phyloP scores from a whole-genome alignment of 768 basidiomycete species.

The Coprinopsis strossmayeri region DNA sequence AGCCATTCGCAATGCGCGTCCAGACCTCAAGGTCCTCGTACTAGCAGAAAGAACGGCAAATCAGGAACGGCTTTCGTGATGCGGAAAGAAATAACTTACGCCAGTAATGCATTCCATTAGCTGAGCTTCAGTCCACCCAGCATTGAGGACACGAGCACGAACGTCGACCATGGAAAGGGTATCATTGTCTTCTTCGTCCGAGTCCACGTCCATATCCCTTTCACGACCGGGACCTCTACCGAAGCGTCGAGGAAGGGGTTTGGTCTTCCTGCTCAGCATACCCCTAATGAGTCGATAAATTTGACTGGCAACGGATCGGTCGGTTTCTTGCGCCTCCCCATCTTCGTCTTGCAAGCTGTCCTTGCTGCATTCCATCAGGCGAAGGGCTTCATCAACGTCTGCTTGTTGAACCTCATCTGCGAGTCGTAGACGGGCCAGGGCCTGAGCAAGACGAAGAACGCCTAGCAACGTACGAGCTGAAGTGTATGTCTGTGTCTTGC shows the following conservation, averaged over 20 bases:
- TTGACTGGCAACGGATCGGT: constrained; percentile 74
- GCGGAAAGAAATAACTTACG: constrained; percentile 37
- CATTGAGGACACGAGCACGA: constrained; percentile 74
- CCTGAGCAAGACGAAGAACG: constrained; percentile 90
- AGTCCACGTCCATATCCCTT: constrained; percentile 64
- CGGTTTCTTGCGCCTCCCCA: constrained; percentile 60
- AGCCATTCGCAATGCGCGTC: constrained; percentile 76
- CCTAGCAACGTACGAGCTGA: constrained; percentile 95
- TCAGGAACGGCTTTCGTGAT: neutral
- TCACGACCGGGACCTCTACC: constrained; percentile 68
- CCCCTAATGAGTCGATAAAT: constrained; percentile 90
- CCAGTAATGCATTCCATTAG: constrained; percentile 79
- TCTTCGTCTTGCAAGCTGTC: constrained; percentile 81
- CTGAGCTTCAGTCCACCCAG: constrained; percentile 88
- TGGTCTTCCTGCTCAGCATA: constrained; percentile 50
- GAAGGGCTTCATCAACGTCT: constrained; percentile 95
- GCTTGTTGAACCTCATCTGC: constrained; percentile 70
- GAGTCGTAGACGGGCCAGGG: constrained; percentile 87
- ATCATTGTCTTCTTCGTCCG: constrained; percentile 59
- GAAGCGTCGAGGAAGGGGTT: constrained; percentile 38
- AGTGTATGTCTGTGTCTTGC: constrained; percentile 90
- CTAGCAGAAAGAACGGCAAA: constrained; percentile 33
- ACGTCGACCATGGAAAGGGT: constrained; percentile 85
- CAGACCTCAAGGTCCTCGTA: constrained; percentile 84
- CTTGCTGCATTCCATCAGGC: constrained; percentile 96